Percentiles rank a stretch among this genome's conserved stretches.
Evolutionary conservation across 2,329 filamentous ascomycete species (phyloP).

Genomic region (Claviceps paspali): DNA sequence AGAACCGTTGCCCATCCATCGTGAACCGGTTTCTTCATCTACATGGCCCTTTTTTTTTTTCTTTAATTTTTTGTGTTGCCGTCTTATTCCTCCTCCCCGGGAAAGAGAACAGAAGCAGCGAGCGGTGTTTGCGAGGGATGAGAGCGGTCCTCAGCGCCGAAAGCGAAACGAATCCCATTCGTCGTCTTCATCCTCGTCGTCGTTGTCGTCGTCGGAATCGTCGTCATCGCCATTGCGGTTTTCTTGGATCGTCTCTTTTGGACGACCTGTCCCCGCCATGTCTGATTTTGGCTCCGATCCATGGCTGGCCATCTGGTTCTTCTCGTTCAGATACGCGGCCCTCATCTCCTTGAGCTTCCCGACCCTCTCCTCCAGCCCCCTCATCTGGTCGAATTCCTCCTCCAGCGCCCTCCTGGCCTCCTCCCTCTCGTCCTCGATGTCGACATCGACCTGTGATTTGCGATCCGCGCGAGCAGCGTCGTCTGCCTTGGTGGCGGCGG

Average conservation of each 20-base stretch:
- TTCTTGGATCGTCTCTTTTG: constrained; percentile 6
- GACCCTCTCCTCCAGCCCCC: constrained; percentile 59
- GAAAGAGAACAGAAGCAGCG: not conserved
- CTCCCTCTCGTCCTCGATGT: constrained; percentile 54
- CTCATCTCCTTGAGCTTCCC: constrained; percentile 52
- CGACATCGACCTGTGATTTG: constrained; percentile 38
- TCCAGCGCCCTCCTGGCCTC: constrained; percentile 60
- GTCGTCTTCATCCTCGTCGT: constrained; percentile 29
- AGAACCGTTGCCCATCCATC: no score
- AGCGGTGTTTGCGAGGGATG: no score
- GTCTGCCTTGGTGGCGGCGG: no score
- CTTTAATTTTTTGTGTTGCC: no score
- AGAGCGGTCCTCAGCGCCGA: constrained; percentile 7
- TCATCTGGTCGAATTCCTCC: constrained; percentile 73
- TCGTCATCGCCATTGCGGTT: not conserved
- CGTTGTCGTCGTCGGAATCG: constrained; percentile 25
- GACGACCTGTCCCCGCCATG: constrained; percentile 4
- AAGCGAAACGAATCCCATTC: constrained; percentile 49
- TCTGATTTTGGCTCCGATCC: constrained; percentile 13
- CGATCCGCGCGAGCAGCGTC: constrained; percentile 30
- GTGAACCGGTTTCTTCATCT: no score
- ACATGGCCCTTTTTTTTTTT: no score
- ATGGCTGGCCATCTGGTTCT: constrained; percentile 15
- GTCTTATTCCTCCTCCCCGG: not conserved
- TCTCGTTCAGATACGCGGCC: constrained; percentile 43